Base-by-base conservation (phyloP, 1,284 basidiomycete genomes). In the Ustilago hordei region DNA sequence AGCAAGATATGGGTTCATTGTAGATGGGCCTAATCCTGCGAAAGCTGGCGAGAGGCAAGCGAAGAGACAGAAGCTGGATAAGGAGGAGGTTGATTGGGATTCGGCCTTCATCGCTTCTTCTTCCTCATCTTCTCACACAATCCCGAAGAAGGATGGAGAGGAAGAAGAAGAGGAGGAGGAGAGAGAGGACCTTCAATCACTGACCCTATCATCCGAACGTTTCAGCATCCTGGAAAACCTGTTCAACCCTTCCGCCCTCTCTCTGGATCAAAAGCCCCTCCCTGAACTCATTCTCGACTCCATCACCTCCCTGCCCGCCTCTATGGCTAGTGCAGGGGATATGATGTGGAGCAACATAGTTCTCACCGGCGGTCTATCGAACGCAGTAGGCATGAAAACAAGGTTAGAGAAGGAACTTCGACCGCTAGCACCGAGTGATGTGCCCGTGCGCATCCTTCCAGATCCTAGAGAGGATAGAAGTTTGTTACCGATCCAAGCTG, bases 331-430 rank as follows among this genome's bases (percentile, higher is more conserved):
- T 69, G 72, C 59, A 8, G 93, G 91, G 78, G 94, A 93, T 32
- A 91, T 97, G 91, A 95, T 95, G 86, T 98, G 95, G 95, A 91
- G 91, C 43, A 94, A 98, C 85, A 94, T 98, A 73, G 92, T 93
- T 6, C 87, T 97, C 67, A 90, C 95, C 75, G 95, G 95, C 58
- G 95, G 95, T 8, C 91, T 91, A 82, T 90, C 91, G 4, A 90
- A 90, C 78, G 90, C 95, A 75, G 89, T 91, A 53, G 92, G 92
- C 4, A 91, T 98, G 78, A 89, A 90, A 28, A 87, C 90, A 60
- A 88, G 95, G 86, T 86, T 98, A 93, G 34, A 47, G 13, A 60
- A 71, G 35, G 81, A 83, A 35, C 61, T 83, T 13, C 60, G 72
- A 6, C 53, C 64, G 15, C 28, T 78, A 6, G 75, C 78, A 0